Percentiles rank a stretch among this genome's conserved stretches.
Evolutionary conservation across 176 grass and related monocot species (phyloP).

Genomic region (Dendrocalamus sinicus): DNA sequence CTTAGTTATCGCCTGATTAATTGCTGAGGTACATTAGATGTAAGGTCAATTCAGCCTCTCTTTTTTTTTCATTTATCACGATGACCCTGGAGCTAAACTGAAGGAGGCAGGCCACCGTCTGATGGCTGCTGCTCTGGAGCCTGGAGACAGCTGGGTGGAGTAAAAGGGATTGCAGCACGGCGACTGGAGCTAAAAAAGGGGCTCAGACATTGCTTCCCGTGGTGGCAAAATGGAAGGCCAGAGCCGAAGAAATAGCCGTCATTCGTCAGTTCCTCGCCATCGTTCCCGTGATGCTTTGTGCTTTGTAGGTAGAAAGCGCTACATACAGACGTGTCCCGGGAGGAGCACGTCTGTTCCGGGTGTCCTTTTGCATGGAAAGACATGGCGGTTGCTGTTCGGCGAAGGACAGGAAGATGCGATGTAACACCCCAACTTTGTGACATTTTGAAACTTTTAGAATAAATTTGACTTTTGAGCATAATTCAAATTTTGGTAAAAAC

Average conservation of each 20-base stretch:
- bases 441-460: too few species aligned
- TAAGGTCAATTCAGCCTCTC: neutral
- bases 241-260: slow-evolving; percentile 1
- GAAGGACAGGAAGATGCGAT: neutral
- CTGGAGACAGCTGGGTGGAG: slow-evolving; percentile 20
- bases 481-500: too few species aligned
- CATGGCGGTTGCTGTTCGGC: slow-evolving; percentile 3
- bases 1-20: neutral
- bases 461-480: too few species aligned
- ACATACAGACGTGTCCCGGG: neutral
- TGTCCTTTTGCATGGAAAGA: slow-evolving; percentile 8
- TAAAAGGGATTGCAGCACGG: slow-evolving; percentile 21
- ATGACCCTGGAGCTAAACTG: slow-evolving; percentile 35
- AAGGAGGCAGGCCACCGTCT: slow-evolving; percentile 40
- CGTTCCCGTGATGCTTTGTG: neutral
- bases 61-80: neutral
- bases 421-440: too few species aligned
- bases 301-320: slow-evolving; percentile 29
- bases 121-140: neutral
- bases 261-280: slow-evolving; percentile 12
- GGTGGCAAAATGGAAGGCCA: slow-evolving; percentile 29
- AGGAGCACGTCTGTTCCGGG: neutral
- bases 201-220: slow-evolving; percentile 19
- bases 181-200: neutral
- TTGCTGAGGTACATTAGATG: neutral